These are phyloP conservation scores for Cryomyces minteri DNA, from an alignment of 495 filamentous ascomycete species.

Conservation along the genomic window DNA sequence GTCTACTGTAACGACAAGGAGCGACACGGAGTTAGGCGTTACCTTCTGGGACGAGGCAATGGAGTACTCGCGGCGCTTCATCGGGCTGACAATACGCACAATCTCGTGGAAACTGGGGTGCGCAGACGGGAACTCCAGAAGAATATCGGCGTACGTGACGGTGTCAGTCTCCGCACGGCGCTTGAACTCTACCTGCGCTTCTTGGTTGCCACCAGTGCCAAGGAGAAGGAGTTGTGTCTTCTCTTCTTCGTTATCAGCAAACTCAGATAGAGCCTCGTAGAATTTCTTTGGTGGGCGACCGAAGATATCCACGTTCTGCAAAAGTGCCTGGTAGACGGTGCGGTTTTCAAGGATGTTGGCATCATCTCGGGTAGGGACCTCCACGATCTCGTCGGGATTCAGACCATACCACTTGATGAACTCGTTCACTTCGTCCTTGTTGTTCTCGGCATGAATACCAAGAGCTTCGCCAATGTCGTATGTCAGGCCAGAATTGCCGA, in stretches of 20 bases:
- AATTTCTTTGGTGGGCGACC: conserved; percentile 93
- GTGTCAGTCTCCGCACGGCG: conserved; percentile 84
- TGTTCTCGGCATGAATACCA: conserved; percentile 89
- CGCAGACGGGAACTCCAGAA: conserved; percentile 75
- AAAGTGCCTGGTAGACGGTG: conserved; percentile 80
- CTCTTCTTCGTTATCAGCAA: conserved; percentile 65
- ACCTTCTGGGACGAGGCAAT: conserved; percentile 93
- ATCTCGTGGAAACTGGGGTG: conserved; percentile 84
- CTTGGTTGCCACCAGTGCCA: conserved; percentile 36
- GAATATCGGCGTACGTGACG: conserved; percentile 76
- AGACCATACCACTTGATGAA: conserved; percentile 83
- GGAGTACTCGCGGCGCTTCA: conserved; percentile 95
- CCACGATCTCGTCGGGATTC: conserved; percentile 63
- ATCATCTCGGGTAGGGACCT: conserved; percentile 79
- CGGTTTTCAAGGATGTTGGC: conserved; percentile 60
- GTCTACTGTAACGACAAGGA: conserved; percentile 94
- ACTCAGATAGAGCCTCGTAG: conserved; percentile 82
- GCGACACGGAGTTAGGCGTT: conserved; percentile 64
- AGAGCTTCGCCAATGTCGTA: conserved; percentile 98
- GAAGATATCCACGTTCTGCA: conserved; percentile 94
- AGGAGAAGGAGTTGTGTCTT: conserved; percentile 61
- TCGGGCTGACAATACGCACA: conserved; percentile 66
- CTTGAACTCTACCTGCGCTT: conserved; percentile 90
- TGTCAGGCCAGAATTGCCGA: conserved; percentile 71
- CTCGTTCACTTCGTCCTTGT: conserved; percentile 52